Base-by-base conservation (phyloP, 495 filamentous ascomycete genomes). In the Diplogelasinospora grovesii region DNA sequence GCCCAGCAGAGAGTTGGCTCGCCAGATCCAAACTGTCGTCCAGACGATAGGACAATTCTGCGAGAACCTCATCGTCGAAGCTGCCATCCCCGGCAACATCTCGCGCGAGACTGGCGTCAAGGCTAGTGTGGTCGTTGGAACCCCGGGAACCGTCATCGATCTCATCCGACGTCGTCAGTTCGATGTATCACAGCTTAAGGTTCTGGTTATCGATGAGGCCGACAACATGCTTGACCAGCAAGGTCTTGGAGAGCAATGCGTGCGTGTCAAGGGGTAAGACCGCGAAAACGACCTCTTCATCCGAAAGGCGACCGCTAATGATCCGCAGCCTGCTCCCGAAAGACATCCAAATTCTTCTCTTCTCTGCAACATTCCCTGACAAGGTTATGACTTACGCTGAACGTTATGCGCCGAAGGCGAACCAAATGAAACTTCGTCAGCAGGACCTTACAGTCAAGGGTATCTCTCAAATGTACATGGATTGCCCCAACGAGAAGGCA, bases 191-290 rank as follows among this genome's bases (percentile, higher is more conserved):
- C 62, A 79, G 19, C 60, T 95, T 35, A 82, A 78, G 63, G 74
- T 94, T 13, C 74, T 95, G 39, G 86, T 93, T 38, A 68, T 96
- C 30, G 89, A 96, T 57, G 89, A 96, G 61, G 89, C 89, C 22
- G 89, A 96, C 61, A 95, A 95, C 65, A 95, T 96, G 89, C 69
- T 78, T 45, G 93, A 97, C 49, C 81, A 86, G 63, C 86, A 95
- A 64, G 93, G 93, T 20, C 64, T 99, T 38, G 89, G 89, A 40
- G 93, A 96, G 43, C 92, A 97, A 66, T 96, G 89, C 59, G 73
- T 86, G 39, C 82, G 90, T 45, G 86, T 94, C 45, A 94, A 89
- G 67, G 54, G 55, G 89, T 89, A 60, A 59, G 85, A 36, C 22
- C 2, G 44, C 19, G 5, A 10, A 31, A 13, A 8, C 16, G 18